These are phyloP conservation scores for Colletotrichum euphorbiae DNA, from an alignment of 2,329 filamentous ascomycete species.

Conservation along the genomic window DNA sequence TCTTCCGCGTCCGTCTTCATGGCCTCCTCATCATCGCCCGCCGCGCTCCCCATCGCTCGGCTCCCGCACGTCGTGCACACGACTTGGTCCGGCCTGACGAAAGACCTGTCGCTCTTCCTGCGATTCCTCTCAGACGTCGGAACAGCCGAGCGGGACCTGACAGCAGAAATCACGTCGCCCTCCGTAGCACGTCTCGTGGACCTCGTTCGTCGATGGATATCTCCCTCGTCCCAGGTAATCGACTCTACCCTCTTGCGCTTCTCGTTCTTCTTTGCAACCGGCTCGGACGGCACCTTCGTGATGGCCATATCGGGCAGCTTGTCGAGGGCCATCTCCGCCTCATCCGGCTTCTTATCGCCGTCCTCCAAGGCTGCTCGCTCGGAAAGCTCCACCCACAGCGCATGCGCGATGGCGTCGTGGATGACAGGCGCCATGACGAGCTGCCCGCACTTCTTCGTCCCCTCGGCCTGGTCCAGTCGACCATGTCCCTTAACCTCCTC, in stretches of 20 bases:
- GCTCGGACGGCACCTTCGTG: too few species aligned
- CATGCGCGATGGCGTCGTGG: conserved; percentile 26
- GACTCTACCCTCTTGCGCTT: neutral
- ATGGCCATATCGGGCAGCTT: too few species aligned
- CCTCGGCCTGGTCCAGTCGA: conserved; percentile 2
- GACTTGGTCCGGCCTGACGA: conserved; percentile 2
- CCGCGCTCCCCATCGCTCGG: neutral
- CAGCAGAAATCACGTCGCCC: neutral
- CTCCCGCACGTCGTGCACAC: conserved; percentile 25
- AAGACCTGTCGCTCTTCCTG: conserved; percentile 8
- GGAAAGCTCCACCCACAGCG: conserved; percentile 19
- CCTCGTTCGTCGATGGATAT: neutral
- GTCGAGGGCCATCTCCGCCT: neutral
- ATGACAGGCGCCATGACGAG: conserved; percentile 34
- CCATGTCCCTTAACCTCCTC: conserved; percentile 10
- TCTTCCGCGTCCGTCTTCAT: neutral
- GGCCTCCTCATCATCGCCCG: neutral
- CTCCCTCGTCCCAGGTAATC: too few species aligned
- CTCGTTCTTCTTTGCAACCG: neutral
- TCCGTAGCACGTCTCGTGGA: conserved; percentile 10
- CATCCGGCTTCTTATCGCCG: neutral
- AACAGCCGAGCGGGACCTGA: neutral
- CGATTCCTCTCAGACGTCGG: neutral
- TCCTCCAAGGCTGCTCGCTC: neutral
- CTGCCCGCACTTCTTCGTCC: conserved; percentile 13